Evolutionary conservation across 495 filamentous ascomycete species (phyloP), one percentile per base, ranked within the genome.

Genomic region (Hyaloscypha variabilis): DNA sequence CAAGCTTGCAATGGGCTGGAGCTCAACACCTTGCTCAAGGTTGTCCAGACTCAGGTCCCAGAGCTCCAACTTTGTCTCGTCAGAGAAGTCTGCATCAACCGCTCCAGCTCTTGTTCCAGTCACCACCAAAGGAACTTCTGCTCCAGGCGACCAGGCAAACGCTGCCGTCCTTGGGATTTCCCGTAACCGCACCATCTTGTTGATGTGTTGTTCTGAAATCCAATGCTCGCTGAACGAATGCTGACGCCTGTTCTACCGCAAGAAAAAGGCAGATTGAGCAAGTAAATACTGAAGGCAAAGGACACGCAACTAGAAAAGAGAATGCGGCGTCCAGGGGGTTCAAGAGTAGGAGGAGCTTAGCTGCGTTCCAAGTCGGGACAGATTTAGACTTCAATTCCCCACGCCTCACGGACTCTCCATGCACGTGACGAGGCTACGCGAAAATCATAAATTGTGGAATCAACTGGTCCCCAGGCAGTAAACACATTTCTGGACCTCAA

Each of bases 41-140:
- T 86, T 87, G 75, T 92, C 90, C 71, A 97, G 79, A 72, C 83
- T 87, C 64, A 98, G 79, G 81, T 98, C 93, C 95, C 95, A 99
- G 52, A 99, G 83, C 81, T 99, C 95, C 49, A 99, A 83, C 78
- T 93, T 92, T 62, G 93, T 97, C 76, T 97, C 93, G 77, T 95
- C 93, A 6, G 95, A 98, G 81, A 99, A 98, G 75, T 97, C 94
- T 70, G 91, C 93, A 78, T 95, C 92, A 21, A 98, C 93, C 67
- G 95, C 95, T 60, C 95, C 95, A 62, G 94, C 93, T 72, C 91
- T 86, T 26, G 95, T 98, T 71, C 95, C 95, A n/a, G 95, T 98
- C 50, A 93, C 94, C 61, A 99, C 82, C 70, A 96, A 83, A 68
- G 93, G 92, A 63, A 84, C 82, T 36, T 83, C 80, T 51, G 90